phyloP scores from a whole-genome alignment of 257 asterid genomes.

The Solanum stenotomum region DNA sequence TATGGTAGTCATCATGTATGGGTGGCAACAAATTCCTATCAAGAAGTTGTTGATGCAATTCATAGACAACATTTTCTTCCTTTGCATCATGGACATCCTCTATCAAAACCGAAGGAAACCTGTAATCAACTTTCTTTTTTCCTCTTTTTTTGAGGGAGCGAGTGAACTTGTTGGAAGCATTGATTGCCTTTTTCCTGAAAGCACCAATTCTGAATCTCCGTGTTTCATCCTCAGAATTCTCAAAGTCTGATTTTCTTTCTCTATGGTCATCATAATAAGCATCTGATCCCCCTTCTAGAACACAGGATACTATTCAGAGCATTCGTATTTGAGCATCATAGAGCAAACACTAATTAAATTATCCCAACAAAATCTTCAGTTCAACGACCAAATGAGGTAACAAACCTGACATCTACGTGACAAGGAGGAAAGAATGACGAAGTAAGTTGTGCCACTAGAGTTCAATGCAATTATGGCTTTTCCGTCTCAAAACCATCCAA shows the following conservation, averaged over 20 bases:
- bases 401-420: neutral
- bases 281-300: neutral
- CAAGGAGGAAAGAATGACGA: neutral
- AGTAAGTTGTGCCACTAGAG: neutral
- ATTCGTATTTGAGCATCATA: neutral
- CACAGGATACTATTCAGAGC: neutral
- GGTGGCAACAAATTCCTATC: conserved; percentile 63
- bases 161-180: conserved; percentile 81
- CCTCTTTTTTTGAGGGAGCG: conserved; percentile 80
- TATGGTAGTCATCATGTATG: conserved; percentile 79
- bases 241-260: conserved; percentile 74
- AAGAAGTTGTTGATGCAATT: conserved; percentile 59
- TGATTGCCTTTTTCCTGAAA: conserved; percentile 71
- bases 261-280: conserved; percentile 39
- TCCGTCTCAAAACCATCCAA: neutral
- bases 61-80: conserved; percentile 71
- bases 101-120: conserved; percentile 70
- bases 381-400: neutral
- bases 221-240: conserved; percentile 71
- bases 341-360: neutral
- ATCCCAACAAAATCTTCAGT: neutral
- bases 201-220: conserved; percentile 62
- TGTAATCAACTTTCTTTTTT: conserved; percentile 75
- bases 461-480: neutral
- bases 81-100: conserved; percentile 76